These are phyloP conservation scores for Zygoascus biomembranicola DNA, from an alignment of 805 yeast genomes.

Conservation along the genomic window DNA sequence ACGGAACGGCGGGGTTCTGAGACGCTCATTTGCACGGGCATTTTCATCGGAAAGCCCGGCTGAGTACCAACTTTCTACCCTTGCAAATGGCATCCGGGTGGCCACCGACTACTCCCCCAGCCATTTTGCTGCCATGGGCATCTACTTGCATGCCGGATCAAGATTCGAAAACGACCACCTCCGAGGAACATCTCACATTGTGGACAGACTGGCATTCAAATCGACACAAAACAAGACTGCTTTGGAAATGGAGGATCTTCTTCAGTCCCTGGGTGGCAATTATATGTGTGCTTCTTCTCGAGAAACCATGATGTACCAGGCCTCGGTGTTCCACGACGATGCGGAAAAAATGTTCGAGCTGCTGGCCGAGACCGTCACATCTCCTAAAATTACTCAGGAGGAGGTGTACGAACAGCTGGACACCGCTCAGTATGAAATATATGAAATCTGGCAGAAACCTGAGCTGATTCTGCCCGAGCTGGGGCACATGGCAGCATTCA, in stretches of 20 bases:
- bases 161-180: slow-evolving; percentile 57
- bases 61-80: slow-evolving; percentile 29
- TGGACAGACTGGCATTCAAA: slow-evolving; percentile 72
- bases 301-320: slow-evolving; percentile 88
- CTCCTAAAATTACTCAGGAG: slow-evolving; percentile 56
- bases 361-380: slow-evolving; percentile 67
- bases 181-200: slow-evolving; percentile 73
- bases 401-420: slow-evolving; percentile 68
- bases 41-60: background rate
- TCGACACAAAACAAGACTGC: slow-evolving; percentile 36
- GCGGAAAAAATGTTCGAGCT: slow-evolving; percentile 69
- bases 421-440: slow-evolving; percentile 73
- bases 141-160: slow-evolving; percentile 86
- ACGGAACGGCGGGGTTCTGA: background rate
- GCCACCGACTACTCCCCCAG: slow-evolving; percentile 83
- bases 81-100: slow-evolving; percentile 71
- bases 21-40: background rate
- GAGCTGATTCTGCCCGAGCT: slow-evolving; percentile 83
- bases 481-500: slow-evolving; percentile 77
- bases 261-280: slow-evolving; percentile 85
- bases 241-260: slow-evolving; percentile 59
- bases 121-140: slow-evolving; percentile 84
- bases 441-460: slow-evolving; percentile 74
- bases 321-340: slow-evolving; percentile 84
- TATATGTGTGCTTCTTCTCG: slow-evolving; percentile 89